Conservation (phyloP, 169 alveolate genomes). For the Babesia bovis region DNA sequence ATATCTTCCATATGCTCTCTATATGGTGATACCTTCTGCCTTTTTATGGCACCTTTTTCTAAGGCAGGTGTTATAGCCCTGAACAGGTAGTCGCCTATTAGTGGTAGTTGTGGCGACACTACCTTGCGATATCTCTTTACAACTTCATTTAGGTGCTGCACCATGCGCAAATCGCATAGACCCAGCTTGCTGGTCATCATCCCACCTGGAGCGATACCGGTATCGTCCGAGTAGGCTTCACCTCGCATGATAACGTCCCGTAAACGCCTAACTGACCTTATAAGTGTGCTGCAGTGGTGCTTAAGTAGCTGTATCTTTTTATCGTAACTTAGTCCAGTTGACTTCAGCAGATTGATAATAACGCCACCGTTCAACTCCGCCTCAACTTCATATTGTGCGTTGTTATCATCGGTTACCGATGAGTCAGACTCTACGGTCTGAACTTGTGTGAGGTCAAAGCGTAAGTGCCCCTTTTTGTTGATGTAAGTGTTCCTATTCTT, state of each 20-base stretch:
- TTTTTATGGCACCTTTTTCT: slow-evolving; percentile 13
- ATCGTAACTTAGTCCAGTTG: background rate
- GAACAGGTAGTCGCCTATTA: slow-evolving; percentile 65
- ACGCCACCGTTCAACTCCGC: slow-evolving; percentile 45
- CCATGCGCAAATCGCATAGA: slow-evolving; percentile 57
- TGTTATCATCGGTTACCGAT: background rate
- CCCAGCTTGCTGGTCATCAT: slow-evolving; percentile 46
- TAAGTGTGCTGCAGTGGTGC: slow-evolving; percentile 59
- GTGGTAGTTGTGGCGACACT: slow-evolving; percentile 65
- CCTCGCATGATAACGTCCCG: slow-evolving; percentile 32
- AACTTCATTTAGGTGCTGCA: slow-evolving; percentile 28
- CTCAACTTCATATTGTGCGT: slow-evolving; percentile 45
- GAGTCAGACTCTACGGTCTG: slow-evolving; percentile 28
- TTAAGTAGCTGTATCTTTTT: slow-evolving; percentile 33
- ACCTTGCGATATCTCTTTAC: slow-evolving; percentile 38
- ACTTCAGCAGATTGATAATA: slow-evolving; percentile 24
- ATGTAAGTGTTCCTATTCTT: slow-evolving; percentile 43
- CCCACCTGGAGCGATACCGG: background rate
- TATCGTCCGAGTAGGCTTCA: background rate
- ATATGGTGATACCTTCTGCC: slow-evolving; percentile 28
- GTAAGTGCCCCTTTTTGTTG: slow-evolving; percentile 15
- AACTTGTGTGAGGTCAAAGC: slow-evolving; percentile 57
- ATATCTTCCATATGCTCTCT: slow-evolving; percentile 29
- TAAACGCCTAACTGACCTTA: slow-evolving; percentile 26
- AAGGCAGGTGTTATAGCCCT: slow-evolving; percentile 52